Conservation (phyloP, 1,284 basidiomycete species). For the Papiliotrema nemorosa region DNA sequence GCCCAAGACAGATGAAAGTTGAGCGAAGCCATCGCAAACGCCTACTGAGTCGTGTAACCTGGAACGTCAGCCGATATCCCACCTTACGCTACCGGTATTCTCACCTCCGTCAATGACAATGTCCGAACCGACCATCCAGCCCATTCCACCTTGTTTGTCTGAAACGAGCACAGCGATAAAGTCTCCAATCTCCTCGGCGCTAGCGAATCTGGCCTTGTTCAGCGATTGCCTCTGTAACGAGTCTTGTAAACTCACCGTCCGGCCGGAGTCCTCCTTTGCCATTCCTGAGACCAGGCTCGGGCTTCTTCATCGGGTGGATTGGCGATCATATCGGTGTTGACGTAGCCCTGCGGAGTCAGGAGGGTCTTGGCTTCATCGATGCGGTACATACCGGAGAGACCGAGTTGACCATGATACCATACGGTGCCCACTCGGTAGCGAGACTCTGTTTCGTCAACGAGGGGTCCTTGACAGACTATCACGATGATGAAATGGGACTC, state of each 20-base stretch:
- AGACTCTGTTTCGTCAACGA: constrained; percentile 28
- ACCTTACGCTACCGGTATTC: constrained; percentile 1
- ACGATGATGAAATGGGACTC: background rate
- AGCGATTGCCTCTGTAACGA: background rate
- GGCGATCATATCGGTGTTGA: constrained; percentile 48
- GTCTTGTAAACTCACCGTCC: constrained; percentile 21
- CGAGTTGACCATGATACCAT: constrained; percentile 44
- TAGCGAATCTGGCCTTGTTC: constrained; percentile 29
- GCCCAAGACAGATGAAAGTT: no score
- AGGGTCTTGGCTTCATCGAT: no score
- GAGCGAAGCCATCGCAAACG: no score
- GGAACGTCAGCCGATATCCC: background rate
- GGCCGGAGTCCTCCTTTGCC: constrained; percentile 41
- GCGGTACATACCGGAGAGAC: constrained; percentile 38
- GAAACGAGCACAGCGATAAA: constrained; percentile 37
- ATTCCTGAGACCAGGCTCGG: constrained; percentile 28
- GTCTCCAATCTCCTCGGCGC: constrained; percentile 40
- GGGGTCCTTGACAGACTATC: no score
- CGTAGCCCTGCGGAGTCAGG: constrained; percentile 32
- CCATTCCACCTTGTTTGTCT: constrained; percentile 23
- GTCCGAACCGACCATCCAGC: constrained; percentile 46
- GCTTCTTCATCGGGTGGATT: constrained; percentile 26
- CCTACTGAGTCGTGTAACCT: no score
- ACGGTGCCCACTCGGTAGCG: constrained; percentile 47
- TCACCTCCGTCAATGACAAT: constrained; percentile 47